Evolutionary conservation across 305 asterid genomes (phyloP), one percentile per base, ranked within the genome.

Genomic region (Euphrasia arctica): DNA sequence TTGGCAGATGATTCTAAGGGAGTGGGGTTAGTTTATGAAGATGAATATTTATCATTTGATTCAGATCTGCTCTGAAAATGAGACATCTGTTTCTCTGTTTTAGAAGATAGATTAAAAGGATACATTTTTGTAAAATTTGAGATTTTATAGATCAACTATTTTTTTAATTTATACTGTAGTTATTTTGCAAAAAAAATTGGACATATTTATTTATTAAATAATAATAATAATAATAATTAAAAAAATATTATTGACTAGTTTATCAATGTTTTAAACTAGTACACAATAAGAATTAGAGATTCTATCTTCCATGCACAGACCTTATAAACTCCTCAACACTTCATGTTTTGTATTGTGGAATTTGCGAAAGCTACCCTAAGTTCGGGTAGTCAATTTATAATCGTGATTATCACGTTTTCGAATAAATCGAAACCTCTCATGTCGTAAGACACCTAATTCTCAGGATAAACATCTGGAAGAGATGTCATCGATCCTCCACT

Each of bases 401-500:
- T n/a, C 5, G 9, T 22, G 9, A 50, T 1, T 4, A 13, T 50
- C 43, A 15, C 11, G 14, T 52, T 13, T 4, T 32, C 2, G 57
- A 60, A 25, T 27, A 43, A 43, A 9, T 10, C 34, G 9, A 9
- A 22, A n/a, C 32, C 28, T 34, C 39, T 1, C 57, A 11, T 63
- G 27, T 54, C 63, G 7, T 31, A 3, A 31, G 75, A 54, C 15
- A 1, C 57, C 1, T 48, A 45, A 41, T 78, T 74, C 50, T 72
- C 79, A 4, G 63, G 63, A 67, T 60, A 58, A 42, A 43, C 70
- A 29, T 78, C 87, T 0, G 71, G 78, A 62, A 73, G 73, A 2
- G 77, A 72, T 9, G 81, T 83, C 2, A 89, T 70, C 4, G 89
- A 86, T 15, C 77, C 79, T 15, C 79, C 81, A 8, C 89, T 85